Base-by-base conservation (phyloP, 805 yeast genomes). In the Starmerella roubikii region DNA sequence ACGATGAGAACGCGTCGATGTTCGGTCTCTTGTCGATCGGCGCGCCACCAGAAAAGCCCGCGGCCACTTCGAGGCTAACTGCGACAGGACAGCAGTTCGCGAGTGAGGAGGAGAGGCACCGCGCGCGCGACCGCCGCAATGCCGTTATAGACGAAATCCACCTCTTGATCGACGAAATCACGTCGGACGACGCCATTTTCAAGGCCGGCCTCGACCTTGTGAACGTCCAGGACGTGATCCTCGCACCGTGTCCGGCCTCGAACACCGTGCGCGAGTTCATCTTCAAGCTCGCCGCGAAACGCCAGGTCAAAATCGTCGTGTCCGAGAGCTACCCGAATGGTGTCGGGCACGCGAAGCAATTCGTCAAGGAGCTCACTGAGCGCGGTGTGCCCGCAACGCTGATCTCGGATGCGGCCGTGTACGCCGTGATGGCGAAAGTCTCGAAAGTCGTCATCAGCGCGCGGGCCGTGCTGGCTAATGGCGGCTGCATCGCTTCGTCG, bases 381-480 rank as follows among this genome's bases (percentile, higher is more conserved):
- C 84, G 88, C 40, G 82, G 86, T 38, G 83, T 91, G 33, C 93
- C 85, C 46, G 78, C 95, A 1, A 80, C 86, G 2, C 71, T 91
- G 39, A 80, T 91, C 26, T 96, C 98, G 1, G 99, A 91, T 56
- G 71, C 93, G 4, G 79, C 93, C 20, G 85, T 79, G 0, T 84
- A 78, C 59, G 96, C 98, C 0, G 84, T 91, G 34, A 91, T 91
- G 97, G 81, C 95, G 28, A 68, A 95, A 48, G 97, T 91, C 4
- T 95, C 96, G 32, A 93, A 93, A 58, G 98, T 91, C 23, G 74
- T 91, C 42, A 72, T 93, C 38, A 96, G 97, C 28, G 79, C 97
- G 4, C 72, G 81, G 45, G 75, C 94, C 0, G 96, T 91, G 4
- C 80, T 91, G 57, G 94, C 94, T 38, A 91, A 91, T 55, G 99